A percentile compares a stretch with the other conserved stretches of the same genome.
phyloP scores from a whole-genome alignment of 192 early-diverging fungal species.

The Phycomyces nitens region DNA sequence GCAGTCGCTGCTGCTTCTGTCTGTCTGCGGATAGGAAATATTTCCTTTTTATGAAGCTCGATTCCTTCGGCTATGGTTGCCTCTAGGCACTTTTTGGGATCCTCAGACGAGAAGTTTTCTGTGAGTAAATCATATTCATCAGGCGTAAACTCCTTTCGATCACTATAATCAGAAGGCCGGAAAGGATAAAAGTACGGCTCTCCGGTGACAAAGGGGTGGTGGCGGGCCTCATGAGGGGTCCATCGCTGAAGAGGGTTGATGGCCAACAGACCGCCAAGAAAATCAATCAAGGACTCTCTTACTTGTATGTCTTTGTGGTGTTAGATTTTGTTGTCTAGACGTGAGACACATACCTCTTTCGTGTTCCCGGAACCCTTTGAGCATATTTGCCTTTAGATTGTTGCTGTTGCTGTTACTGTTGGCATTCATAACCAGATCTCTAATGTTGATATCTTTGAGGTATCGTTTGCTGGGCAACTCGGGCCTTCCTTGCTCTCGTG shows the following conservation, averaged over 20 bases:
- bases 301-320: slow-evolving; percentile 33
- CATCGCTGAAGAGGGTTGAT: slow-evolving; percentile 92
- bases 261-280: slow-evolving; percentile 83
- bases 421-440: slow-evolving; percentile 12
- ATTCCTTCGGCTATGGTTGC: too few species aligned
- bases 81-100: too few species aligned
- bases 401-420: background rate
- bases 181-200: slow-evolving; percentile 31
- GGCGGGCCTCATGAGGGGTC: slow-evolving; percentile 89
- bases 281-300: slow-evolving; percentile 81
- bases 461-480: slow-evolving; percentile 10
- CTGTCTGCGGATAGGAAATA: too few species aligned
- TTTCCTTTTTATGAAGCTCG: too few species aligned
- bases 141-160: too few species aligned
- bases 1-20: too few species aligned
- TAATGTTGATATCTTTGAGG: slow-evolving; percentile 1
- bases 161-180: too few species aligned
- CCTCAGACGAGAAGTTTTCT: too few species aligned
- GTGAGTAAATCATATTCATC: too few species aligned
- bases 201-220: slow-evolving; percentile 94
- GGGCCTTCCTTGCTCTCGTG: slow-evolving; percentile 8
- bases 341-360: background rate
- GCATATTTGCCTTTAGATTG: too few species aligned
- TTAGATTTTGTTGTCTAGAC: too few species aligned
- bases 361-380: too few species aligned